A percentile compares a stretch with the other conserved stretches of the same genome.
Conservation (phyloP, 768 basidiomycete genomes). For the Coprinopsis cinerea region DNA sequence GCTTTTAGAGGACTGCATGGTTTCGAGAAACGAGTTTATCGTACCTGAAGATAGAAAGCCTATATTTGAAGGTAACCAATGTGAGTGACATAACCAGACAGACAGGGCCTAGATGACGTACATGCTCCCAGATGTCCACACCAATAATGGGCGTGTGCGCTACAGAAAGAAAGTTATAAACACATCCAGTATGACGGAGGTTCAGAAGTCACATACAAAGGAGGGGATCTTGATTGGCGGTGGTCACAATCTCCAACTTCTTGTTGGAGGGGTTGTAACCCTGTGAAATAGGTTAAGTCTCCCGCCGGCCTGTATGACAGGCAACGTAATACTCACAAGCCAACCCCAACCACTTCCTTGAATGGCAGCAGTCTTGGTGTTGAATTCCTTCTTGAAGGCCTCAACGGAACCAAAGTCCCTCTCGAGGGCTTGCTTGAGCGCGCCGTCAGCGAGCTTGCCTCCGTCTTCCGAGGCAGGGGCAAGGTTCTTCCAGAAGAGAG, state of each 20-base stretch:
- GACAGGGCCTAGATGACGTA: neutral
- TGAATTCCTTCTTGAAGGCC: slow-evolving; percentile 79
- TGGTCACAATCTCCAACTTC: slow-evolving; percentile 87
- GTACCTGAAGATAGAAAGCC: slow-evolving; percentile 81
- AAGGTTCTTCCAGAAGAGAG: slow-evolving; percentile 97
- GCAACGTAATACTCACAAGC: slow-evolving; percentile 50
- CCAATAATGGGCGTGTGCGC: slow-evolving; percentile 85
- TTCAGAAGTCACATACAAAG: slow-evolving; percentile 25
- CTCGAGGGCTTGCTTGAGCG: slow-evolving; percentile 70
- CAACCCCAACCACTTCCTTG: slow-evolving; percentile 99
- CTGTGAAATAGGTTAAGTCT: slow-evolving; percentile 25
- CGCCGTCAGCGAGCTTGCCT: slow-evolving; percentile 57
- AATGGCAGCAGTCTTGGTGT: slow-evolving; percentile 82
- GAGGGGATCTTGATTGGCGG: slow-evolving; percentile 94
- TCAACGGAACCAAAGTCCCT: slow-evolving; percentile 86
- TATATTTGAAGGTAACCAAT: neutral
- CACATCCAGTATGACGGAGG: slow-evolving; percentile 33
- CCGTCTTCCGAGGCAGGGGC: slow-evolving; percentile 63
- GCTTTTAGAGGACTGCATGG: neutral
- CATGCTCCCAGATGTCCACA: slow-evolving; percentile 95
- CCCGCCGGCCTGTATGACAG: neutral
- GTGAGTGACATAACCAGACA: neutral
- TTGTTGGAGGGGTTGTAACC: slow-evolving; percentile 62
- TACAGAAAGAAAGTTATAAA: slow-evolving; percentile 49
- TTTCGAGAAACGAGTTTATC: neutral